A percentile compares a stretch with the other conserved stretches of the same genome.
phyloP scores from a whole-genome alignment of 2,329 filamentous ascomycete species.

The Drechslerella dactyloides region DNA sequence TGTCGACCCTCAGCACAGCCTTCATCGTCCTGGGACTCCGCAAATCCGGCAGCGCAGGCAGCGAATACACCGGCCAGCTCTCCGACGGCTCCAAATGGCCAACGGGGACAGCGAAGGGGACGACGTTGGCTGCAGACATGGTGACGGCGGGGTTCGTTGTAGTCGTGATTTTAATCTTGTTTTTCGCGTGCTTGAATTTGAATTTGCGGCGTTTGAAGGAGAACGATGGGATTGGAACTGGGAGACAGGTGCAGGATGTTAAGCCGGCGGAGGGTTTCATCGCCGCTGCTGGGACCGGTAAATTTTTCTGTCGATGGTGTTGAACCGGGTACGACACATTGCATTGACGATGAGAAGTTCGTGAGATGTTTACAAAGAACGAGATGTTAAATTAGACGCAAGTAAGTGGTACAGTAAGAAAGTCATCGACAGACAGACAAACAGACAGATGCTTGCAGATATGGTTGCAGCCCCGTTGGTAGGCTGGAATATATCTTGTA shows the following conservation, averaged over 20 bases:
- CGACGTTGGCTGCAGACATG: conserved; percentile 34
- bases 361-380: too few species aligned
- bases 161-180: neutral
- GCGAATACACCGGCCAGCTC: conserved; percentile 9
- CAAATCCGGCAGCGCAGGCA: conserved; percentile 30
- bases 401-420: too few species aligned
- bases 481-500: too few species aligned
- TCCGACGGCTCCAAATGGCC: conserved; percentile 36
- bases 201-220: neutral
- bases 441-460: too few species aligned
- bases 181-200: neutral
- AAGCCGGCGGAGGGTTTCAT: neutral
- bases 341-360: too few species aligned
- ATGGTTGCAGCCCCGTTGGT: too few species aligned
- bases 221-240: neutral
- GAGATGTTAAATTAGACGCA: too few species aligned
- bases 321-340: too few species aligned
- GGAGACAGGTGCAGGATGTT: neutral
- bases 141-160: conserved; percentile 22
- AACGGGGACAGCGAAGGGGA: conserved; percentile 18
- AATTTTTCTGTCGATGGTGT: too few species aligned
- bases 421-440: too few species aligned
- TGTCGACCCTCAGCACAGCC: conserved; percentile 21
- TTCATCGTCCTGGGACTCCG: conserved; percentile 19
- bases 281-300: neutral